These are phyloP conservation scores for Punica granatum DNA, from an alignment of 345 rosid species.

Conservation along the genomic window DNA sequence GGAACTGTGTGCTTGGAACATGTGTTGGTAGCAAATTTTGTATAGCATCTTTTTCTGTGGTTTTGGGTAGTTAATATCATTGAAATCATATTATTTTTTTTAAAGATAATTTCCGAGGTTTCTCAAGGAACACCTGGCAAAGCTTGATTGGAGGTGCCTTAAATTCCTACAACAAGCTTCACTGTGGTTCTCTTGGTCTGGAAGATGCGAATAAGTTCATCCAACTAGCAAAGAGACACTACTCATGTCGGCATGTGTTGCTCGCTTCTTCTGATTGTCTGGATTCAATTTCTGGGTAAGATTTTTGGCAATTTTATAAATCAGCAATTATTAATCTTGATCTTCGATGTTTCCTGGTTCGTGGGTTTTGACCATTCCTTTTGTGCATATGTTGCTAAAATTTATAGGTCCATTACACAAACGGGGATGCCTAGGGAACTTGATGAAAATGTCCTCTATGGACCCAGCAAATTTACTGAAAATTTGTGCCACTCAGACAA, in stretches of 20 bases:
- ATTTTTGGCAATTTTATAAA: not conserved
- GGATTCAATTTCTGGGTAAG: constrained; percentile 58
- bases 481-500: constrained; percentile 66
- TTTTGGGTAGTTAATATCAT: not conserved
- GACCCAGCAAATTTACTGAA: constrained; percentile 41
- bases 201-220: constrained; percentile 46
- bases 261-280: constrained; percentile 70
- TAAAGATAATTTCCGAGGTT: constrained; percentile 48
- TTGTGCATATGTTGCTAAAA: constrained; percentile 7
- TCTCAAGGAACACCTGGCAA: constrained; percentile 50
- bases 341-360: constrained; percentile 14
- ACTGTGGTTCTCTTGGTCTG: constrained; percentile 17
- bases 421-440: constrained; percentile 17
- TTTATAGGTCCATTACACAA: constrained; percentile 34
- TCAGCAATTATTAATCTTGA: not conserved
- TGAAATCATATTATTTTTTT: not conserved
- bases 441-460: constrained; percentile 34
- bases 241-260: constrained; percentile 57
- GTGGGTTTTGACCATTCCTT: constrained; percentile 1
- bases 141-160: constrained; percentile 67
- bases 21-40: not conserved
- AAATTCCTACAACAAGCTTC: constrained; percentile 35
- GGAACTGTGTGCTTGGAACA: too few relatives aligned
- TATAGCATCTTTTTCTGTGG: not conserved
- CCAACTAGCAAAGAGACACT: constrained; percentile 51